Base-by-base conservation (phyloP, 768 basidiomycete genomes). In the Jaapia argillacea region DNA sequence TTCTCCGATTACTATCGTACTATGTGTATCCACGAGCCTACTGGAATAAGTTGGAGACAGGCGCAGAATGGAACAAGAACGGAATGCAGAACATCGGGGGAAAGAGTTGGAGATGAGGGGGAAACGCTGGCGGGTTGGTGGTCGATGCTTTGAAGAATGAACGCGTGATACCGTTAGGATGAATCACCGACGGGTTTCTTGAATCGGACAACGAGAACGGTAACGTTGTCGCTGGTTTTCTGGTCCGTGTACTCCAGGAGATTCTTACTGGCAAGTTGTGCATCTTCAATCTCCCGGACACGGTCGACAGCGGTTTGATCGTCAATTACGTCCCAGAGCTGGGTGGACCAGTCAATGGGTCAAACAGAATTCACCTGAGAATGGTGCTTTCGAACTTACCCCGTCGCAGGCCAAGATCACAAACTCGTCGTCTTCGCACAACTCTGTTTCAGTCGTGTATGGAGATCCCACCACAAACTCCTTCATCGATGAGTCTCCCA, bases 401-500 rank as follows among this genome's bases (percentile, higher is more conserved):
- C 96, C 96, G 62, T 99, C 96, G 58, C 96, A 99, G 18, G 96
- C 96, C 47, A 99, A 72, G 46, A 99, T 86, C 51, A 97, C 59
- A 60, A 94, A 90, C 59, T 98, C 94, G 58, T 98, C 96, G 4
- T 88, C 82, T 5, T 87, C 80, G 43, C 83, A 84, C 33, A 99
- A 65, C 52, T 84, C 79, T 10, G 94, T 97, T 62, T 97, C 93
- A n/a, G 96, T 98, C 16, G 96, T 99, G 63, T 94, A 99, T 4
- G 96, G 96, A 23, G 88, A 77, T 2, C 96, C 96, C 39, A 98
- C 96, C 7, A 99, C 96, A 59, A 93, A 99, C 55, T 99, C 96
- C 64, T 99, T 99, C 96, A 99, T 98, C 5, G 90, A 86, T 2
- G 91, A 86, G 57, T 99, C 96, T 25, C 96, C 96, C 45, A 99